Conservation (phyloP, 805 yeast genomes). For the Metschnikowia matae region DNA sequence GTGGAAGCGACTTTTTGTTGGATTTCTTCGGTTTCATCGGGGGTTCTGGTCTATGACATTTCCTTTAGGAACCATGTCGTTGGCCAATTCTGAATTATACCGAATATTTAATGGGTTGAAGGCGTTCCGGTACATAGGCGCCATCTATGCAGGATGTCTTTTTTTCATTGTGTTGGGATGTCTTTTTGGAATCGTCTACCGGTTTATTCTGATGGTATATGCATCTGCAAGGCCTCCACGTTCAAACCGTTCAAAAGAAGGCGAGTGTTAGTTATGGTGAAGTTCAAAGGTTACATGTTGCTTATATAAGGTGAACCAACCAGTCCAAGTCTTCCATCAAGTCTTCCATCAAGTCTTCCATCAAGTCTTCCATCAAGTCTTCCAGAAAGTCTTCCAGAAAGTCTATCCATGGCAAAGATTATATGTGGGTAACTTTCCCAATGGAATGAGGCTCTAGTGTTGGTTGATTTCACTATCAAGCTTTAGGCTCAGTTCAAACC, state of each 20-base stretch:
- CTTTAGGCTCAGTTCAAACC: too few species aligned
- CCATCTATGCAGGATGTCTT: constrained; percentile 55
- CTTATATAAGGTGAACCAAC: too few species aligned
- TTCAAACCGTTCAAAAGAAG: neutral
- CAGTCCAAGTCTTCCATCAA: too few species aligned
- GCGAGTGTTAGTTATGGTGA: neutral
- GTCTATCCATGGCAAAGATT: too few species aligned
- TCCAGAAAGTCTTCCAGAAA: too few species aligned
- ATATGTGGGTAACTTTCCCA: too few species aligned
- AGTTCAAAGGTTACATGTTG: too few species aligned
- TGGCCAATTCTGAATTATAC: constrained; percentile 53
- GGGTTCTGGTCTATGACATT: constrained; percentile 79
- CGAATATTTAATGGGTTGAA: constrained; percentile 30
- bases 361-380: too few species aligned
- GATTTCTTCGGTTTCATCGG: constrained; percentile 20
- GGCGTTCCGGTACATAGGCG: constrained; percentile 59
- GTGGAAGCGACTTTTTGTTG: constrained; percentile 14
- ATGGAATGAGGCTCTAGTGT: too few species aligned
- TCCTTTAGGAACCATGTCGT: constrained; percentile 75
- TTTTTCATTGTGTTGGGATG: constrained; percentile 41
- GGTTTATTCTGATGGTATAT: constrained; percentile 13
- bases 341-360: too few species aligned
- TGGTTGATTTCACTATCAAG: too few species aligned
- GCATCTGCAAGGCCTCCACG: neutral
- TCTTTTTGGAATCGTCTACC: constrained; percentile 26